A percentile compares a stretch with the other conserved stretches of the same genome.
phyloP scores from a whole-genome alignment of 2,329 filamentous ascomycete genomes.

The Fusarium dlaminii region DNA sequence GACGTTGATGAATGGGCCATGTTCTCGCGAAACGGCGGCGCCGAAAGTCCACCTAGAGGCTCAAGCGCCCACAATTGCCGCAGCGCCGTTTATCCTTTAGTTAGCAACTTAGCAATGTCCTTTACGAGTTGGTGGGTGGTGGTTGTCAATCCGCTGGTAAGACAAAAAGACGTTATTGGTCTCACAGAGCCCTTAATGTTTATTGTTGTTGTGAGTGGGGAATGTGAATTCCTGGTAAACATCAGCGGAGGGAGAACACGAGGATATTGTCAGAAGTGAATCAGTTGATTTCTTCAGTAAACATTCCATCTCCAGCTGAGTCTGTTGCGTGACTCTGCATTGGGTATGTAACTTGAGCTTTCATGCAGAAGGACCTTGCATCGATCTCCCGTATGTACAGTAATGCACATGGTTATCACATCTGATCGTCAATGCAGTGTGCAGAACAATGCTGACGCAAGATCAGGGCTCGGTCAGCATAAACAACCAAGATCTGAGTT shows the following conservation, averaged over 20 bases:
- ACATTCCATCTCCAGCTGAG: slow-evolving; percentile 2
- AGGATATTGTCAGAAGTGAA: not conserved
- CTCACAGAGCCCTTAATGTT: slow-evolving; percentile 23
- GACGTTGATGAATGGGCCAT: slow-evolving; percentile 35
- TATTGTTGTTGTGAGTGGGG: slow-evolving; percentile 15
- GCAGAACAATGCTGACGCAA: slow-evolving; percentile 34
- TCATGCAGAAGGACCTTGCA: slow-evolving; percentile 40
- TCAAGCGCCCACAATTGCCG: slow-evolving; percentile 33
- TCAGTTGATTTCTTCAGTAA: slow-evolving; percentile 4
- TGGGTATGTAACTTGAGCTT: slow-evolving; percentile 17
- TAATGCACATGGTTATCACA: slow-evolving; percentile 30
- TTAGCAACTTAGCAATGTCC: not conserved
- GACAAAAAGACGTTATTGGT: slow-evolving; percentile 35
- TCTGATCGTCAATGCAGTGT: slow-evolving; percentile 42
- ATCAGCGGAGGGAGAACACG: not conserved
- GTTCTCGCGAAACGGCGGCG: slow-evolving; percentile 14
- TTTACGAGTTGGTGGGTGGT: not conserved
- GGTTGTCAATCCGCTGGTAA: slow-evolving; percentile 15
- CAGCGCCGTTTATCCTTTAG: slow-evolving; percentile 10
- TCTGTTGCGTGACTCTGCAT: slow-evolving; percentile 5
- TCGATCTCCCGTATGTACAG: slow-evolving; percentile 36
- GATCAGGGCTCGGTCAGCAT: slow-evolving; percentile 18
- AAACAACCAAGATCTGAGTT: slow-evolving; percentile 8
- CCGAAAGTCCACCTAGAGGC: slow-evolving; percentile 18
- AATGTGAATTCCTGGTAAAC: slow-evolving; percentile 3